phyloP scores from a whole-genome alignment of 345 rosid species.

The Zanthoxylum bungeanum region DNA sequence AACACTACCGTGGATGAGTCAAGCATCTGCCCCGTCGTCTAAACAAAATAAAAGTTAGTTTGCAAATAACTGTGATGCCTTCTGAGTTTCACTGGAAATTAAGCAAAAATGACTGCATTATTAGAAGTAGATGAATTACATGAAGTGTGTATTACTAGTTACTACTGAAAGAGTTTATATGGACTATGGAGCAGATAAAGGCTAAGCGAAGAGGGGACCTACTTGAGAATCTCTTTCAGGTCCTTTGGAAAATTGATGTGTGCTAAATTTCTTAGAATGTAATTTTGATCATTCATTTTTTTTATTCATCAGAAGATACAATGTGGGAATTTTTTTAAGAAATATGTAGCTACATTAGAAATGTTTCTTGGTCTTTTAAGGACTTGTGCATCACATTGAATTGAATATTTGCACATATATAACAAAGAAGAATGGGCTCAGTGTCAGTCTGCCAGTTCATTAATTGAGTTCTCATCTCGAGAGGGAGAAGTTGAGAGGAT shows the following conservation, averaged over 20 bases:
- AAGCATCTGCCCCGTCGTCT: too few relatives aligned
- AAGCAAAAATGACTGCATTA: background rate
- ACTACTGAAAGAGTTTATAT: background rate
- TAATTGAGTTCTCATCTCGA: conserved; percentile 65
- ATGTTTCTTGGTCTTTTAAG: background rate
- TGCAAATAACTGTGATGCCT: background rate
- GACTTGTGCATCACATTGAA: background rate
- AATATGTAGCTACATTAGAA: background rate
- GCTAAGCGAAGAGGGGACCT: background rate
- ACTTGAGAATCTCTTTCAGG: background rate
- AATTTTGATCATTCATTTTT: background rate
- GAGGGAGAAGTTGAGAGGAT: conserved; percentile 84
- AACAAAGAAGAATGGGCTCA: conserved; percentile 80
- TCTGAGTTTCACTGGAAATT: background rate
- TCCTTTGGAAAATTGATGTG: background rate
- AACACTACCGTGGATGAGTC: too few relatives aligned
- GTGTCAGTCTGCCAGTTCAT: conserved; percentile 60
- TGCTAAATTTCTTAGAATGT: background rate
- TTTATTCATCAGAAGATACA: background rate
- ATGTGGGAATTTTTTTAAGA: background rate
- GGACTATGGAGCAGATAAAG: background rate
- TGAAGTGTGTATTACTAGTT: background rate
- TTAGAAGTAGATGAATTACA: background rate
- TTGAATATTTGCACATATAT: background rate
- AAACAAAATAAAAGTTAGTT: too few relatives aligned